Base-by-base conservation (phyloP, 2,329 filamentous ascomycete species). In the Neonectria magnoliae region DNA sequence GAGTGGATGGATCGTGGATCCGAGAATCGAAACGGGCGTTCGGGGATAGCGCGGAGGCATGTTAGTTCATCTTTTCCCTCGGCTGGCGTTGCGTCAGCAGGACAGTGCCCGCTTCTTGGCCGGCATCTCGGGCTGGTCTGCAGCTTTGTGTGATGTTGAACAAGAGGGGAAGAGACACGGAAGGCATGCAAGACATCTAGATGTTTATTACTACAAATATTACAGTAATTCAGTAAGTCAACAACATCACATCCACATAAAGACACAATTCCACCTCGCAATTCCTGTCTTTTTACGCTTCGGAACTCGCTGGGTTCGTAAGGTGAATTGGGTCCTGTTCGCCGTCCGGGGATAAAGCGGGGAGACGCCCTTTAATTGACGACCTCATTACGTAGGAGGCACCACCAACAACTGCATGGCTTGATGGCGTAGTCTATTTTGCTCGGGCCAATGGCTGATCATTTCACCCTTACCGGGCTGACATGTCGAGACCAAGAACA, bases 11-110 rank as follows among this genome's bases (percentile, higher is more conserved):
- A 57, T 65, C 42, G 45, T 50, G 2, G 52, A 56, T 50, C 44
- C 67, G 67, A 68, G n/a, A 25, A 60, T 60, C 68, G 70, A 60
- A 65, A 70, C 71, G 71, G 62, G 62, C 59, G 57, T 59, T 62
- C 70, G 69, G 70, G 51, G 51, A 72, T 72, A 70, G 59, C 42
- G 50, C 69, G 67, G 67, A 38, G 25, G 50, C 60, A 55, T 52
- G 51, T 61, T 61, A 56, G 57, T 33, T 63, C 58, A 9, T 42
- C 42, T 62, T 55, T 52, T 27, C 62, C 57, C 66, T 70, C 68
- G 68, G 68, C 22, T 71, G 58, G 64, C 68, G 66, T 65, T 66
- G 66, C 62, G 60, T 53, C 38, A 52, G 25, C 29, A 50, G 45
- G 14, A 6, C 51, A 22, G 20, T 42, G 16, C 20, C 20, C 11